A percentile compares a stretch with the other conserved stretches of the same genome.
Evolutionary conservation across 495 filamentous ascomycete species (phyloP).

Genomic region (Elaphomyces granulatus): DNA sequence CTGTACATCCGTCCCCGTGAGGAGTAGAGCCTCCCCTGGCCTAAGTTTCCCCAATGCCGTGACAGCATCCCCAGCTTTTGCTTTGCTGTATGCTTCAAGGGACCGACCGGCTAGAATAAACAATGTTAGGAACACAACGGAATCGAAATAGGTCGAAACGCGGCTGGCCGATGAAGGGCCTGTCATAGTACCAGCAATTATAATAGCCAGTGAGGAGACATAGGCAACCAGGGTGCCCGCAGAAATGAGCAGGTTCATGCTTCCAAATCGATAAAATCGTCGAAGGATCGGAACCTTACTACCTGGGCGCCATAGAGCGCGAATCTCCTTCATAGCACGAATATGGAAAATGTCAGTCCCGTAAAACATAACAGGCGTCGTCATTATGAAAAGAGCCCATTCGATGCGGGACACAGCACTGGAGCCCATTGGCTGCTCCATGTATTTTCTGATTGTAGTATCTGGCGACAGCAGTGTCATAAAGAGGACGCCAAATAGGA

Average conservation of each 20-base stretch:
- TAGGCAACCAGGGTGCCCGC: constrained; percentile 84
- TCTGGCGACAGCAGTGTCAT: constrained; percentile 61
- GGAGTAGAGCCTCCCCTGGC: constrained; percentile 62
- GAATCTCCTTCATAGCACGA: constrained; percentile 65
- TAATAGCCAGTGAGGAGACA: constrained; percentile 62
- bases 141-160: constrained; percentile 74
- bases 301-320: constrained; percentile 62
- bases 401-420: constrained; percentile 64
- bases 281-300: constrained; percentile 62
- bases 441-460: constrained; percentile 40
- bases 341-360: constrained; percentile 77
- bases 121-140: constrained; percentile 84
- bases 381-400: constrained; percentile 72
- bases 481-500: constrained; percentile 80
- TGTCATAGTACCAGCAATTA: constrained; percentile 51
- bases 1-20: constrained; percentile 12
- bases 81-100: constrained; percentile 86
- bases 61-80: constrained; percentile 81
- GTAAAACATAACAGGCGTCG: constrained; percentile 83
- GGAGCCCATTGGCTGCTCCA: constrained; percentile 56
- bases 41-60: constrained; percentile 62
- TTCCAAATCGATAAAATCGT: constrained; percentile 83
- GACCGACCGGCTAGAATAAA: constrained; percentile 73
- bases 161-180: constrained; percentile 25
- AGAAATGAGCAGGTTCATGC: constrained; percentile 91